Evolutionary conservation across 768 basidiomycete genomes (phyloP).

Genomic region (Fomitopsis serialis): DNA sequence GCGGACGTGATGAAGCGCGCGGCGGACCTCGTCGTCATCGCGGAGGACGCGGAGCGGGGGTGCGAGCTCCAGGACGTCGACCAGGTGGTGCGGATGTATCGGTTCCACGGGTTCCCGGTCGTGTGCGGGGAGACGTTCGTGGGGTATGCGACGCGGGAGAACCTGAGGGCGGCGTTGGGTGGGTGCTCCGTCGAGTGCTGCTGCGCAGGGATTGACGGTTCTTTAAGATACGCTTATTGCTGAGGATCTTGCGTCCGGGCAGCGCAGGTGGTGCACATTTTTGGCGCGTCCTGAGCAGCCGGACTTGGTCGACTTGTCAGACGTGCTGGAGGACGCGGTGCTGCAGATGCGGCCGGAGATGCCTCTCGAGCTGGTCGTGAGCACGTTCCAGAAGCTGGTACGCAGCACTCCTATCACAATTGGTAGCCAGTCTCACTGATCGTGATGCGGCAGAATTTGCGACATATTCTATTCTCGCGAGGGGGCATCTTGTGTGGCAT

Average conservation of each 20-base stretch:
- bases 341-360: conserved; percentile 65
- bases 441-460: conserved; percentile 44
- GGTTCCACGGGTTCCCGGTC: conserved; percentile 65
- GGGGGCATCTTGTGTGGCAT: conserved; percentile 56
- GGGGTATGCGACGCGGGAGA: conserved; percentile 58
- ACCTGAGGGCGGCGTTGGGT: conserved; percentile 37
- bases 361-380: conserved; percentile 65
- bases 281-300: conserved; percentile 1
- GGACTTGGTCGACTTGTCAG: conserved; percentile 25
- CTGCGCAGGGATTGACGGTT: neutral
- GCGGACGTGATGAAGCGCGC: conserved; percentile 55
- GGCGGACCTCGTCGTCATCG: conserved; percentile 44
- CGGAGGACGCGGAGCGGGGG: conserved; percentile 28
- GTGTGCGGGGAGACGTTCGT: conserved; percentile 45
- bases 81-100: conserved; percentile 34
- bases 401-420: neutral
- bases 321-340: conserved; percentile 39
- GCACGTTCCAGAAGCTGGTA: conserved; percentile 72
- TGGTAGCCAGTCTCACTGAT: neutral
- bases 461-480: conserved; percentile 63
- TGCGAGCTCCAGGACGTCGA: conserved; percentile 46
- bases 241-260: conserved; percentile 13
- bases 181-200: conserved; percentile 1
- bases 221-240: conserved; percentile 16
- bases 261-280: conserved; percentile 18